Base-by-base conservation (phyloP, 2,329 filamentous ascomycete genomes). In the Beauveria sp. region DNA sequence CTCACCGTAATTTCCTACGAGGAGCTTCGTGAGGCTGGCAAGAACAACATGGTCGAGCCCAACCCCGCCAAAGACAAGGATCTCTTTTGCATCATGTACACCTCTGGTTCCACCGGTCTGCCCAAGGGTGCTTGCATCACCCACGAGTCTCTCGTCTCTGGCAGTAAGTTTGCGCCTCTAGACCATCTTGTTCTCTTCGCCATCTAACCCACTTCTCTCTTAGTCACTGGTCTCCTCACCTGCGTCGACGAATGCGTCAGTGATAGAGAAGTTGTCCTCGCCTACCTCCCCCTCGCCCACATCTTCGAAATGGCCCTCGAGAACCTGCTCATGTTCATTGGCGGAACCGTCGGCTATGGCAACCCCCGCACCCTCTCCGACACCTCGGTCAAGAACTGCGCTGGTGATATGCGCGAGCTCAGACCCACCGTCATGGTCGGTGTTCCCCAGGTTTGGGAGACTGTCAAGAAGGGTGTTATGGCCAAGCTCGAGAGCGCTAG, bases 261-360 rank as follows among this genome's bases (percentile, higher is more conserved):
- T 63, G 86, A 88, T 62, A 85, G 83, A 85, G 83, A 99, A 68
- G 83, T 84, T 51, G 81, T 98, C 49, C 83, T 99, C 51, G 91
- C 93, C 24, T 99, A 98, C 74, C 85, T 99, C 16, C 95, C 95
- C 1, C 86, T 96, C 58, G 93, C 95, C 2, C 95, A 99, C 72
- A 98, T 98, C 69, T 86, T 99, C 69, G 95, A 99, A 75, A 95
- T 96, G 75, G 89, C 93, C 63, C 91, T 99, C 66, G 95, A 99
- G 77, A 97, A 96, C 73, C 80, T 93, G 8, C 91, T 89, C 62
- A 76, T 99, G 64, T 95, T 87, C 77, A 90, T 93, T 80, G 95
- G 95, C 67, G 93, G 88, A 67, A 93, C 89, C 38, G 87, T 99
- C 78, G 95, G 95, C 62, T 98, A 98, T 73, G 95, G 93, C 63